phyloP scores from a whole-genome alignment of 768 basidiomycete genomes.

The Arthromyces matolae region DNA sequence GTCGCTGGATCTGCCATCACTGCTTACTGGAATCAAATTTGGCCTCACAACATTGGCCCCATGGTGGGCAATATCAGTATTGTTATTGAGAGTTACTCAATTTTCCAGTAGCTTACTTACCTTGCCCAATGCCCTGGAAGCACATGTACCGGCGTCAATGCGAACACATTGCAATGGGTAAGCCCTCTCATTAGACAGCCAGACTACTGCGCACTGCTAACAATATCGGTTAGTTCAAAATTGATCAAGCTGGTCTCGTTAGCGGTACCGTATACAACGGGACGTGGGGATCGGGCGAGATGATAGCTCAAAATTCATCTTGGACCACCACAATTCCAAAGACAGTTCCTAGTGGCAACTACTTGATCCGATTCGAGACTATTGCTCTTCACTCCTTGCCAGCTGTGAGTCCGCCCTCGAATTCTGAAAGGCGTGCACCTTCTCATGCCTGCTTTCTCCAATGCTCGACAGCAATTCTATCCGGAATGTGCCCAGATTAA shows the following conservation, averaged over 20 bases:
- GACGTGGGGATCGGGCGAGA: conserved; percentile 39
- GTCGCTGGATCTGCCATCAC: conserved; percentile 40
- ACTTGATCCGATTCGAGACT: conserved; percentile 48
- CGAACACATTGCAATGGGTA: conserved; percentile 40
- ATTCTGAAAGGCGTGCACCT: neutral
- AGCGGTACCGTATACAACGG: conserved; percentile 38
- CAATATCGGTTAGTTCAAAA: conserved; percentile 51
- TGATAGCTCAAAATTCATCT: conserved; percentile 41
- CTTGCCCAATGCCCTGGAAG: conserved; percentile 43
- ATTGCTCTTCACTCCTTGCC: conserved; percentile 49
- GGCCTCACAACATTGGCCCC: conserved; percentile 43
- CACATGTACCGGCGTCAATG: conserved; percentile 37
- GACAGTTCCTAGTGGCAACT: conserved; percentile 40
- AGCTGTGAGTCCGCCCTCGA: conserved; percentile 34
- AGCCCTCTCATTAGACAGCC: too few relatives aligned
- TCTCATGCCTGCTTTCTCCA: conserved; percentile 7
- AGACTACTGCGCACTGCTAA: too few relatives aligned
- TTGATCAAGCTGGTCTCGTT: conserved; percentile 44
- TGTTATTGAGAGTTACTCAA: neutral
- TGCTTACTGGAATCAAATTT: conserved; percentile 43
- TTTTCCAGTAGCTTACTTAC: conserved; percentile 33
- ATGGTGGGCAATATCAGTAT: conserved; percentile 26
- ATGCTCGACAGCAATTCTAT: conserved; percentile 71
- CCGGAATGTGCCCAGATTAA: conserved; percentile 51
- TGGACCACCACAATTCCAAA: conserved; percentile 45